phyloP scores from a whole-genome alignment of 169 alveolate species.

The Eimeria sp. region DNA sequence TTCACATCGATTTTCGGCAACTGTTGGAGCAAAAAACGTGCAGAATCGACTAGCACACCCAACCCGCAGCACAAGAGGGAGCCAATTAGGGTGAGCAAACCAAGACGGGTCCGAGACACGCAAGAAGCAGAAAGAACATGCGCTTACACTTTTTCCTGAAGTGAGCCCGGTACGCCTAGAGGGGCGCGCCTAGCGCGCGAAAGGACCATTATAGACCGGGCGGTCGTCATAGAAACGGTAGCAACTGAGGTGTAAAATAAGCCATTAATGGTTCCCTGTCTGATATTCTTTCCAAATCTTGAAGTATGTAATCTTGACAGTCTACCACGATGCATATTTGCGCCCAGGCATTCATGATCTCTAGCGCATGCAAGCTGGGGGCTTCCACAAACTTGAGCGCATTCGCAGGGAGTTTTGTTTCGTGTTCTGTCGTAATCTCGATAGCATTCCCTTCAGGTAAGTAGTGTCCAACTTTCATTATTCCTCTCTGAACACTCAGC shows the following conservation, averaged over 20 bases:
- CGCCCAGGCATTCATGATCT: not conserved
- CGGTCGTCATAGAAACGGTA: not conserved
- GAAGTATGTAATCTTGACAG: not conserved
- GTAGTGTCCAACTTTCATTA: not conserved
- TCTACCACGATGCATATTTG: not conserved
- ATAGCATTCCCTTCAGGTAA: not conserved
- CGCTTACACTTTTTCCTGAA: conserved; percentile 4
- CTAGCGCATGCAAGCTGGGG: conserved; percentile 23
- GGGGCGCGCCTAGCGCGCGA: conserved; percentile 64
- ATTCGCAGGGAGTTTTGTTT: not conserved
- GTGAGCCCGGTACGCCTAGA: conserved; percentile 11
- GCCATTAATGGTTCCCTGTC: not conserved
- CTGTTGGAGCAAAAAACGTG: not conserved
- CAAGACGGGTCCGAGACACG: not conserved
- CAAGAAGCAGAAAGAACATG: not conserved
- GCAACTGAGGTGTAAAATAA: not conserved
- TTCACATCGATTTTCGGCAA: not conserved
- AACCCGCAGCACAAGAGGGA: not conserved
- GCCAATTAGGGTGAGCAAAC: not conserved
- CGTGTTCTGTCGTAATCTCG: not conserved
- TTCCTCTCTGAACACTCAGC: not conserved
- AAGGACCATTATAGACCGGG: conserved; percentile 32
- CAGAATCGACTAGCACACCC: not conserved
- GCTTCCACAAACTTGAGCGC: not conserved
- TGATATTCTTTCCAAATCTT: not conserved